Evolutionary conservation across 2,329 filamentous ascomycete species (phyloP), one percentile per base, ranked within the genome.

Genomic region (Sporothrix luriei): DNA sequence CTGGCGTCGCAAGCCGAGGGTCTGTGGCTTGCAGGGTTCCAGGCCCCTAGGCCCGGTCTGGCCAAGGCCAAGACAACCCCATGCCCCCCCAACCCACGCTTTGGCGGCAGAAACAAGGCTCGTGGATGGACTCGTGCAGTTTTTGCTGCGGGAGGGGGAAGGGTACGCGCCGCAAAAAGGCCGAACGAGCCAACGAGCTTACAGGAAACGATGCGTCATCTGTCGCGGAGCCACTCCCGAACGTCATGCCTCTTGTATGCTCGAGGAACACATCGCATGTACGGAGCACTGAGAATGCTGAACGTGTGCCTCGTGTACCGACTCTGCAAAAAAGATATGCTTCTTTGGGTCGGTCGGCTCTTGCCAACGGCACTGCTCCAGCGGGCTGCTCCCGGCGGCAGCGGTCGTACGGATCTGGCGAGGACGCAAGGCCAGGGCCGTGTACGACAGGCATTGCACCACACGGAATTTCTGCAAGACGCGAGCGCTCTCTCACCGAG

Each of bases 81-180:
- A 57, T 16, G 52, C 54, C 10, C 40, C 40, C 40, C 40, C 14
- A 46, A 16, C 40, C 52, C 55, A 59, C 24, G 19, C 29, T 59
- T 5, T 59, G 33, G 40, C 29, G 33, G 55, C 33, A 43, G 54
- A 7, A 40, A 33, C 52, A 55, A 29, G 52, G 52, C 4, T 33
- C 33, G 26, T 10, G 16, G 38, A 14, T 62, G 33, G 21, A 16
- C 26, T 40, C 43, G 33, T n/a, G 61, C 21, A 64, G 1, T 11
- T 29, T 40, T 54, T 52, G 4, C 48, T 66, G 26, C 2, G 33
- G 40, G 33, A 48, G 49, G 48, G 48, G 33, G 33, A 43, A 66
- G 52, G 49, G 64, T 19, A 51, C 5, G 51, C 62, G 51, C 65
- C 38, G 65, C 33, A 67, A 55, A 55, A 51, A 67, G 65, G 65